phyloP scores from a whole-genome alignment of 129 eudicot species.

The Flaveria ramosissima region DNA sequence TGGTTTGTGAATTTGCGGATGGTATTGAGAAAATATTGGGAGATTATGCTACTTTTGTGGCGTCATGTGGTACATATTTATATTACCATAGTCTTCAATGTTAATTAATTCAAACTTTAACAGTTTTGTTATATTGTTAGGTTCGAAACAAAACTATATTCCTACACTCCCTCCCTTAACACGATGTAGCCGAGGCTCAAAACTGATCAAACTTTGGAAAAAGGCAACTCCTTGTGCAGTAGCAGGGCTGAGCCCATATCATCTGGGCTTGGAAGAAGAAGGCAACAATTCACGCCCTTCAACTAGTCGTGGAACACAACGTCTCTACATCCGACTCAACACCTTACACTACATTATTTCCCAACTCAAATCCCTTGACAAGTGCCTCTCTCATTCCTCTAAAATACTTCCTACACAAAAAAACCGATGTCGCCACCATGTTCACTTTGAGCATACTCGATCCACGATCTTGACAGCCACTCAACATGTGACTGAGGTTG shows the following conservation, averaged over 20 bases:
- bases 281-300: slow-evolving; percentile 69
- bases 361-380: slow-evolving; percentile 69
- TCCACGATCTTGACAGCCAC: slow-evolving; percentile 47
- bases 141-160: slow-evolving; percentile 81
- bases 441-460: slow-evolving; percentile 57
- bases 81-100: no score
- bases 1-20: slow-evolving; percentile 61
- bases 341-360: slow-evolving; percentile 73
- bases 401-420: slow-evolving; percentile 14
- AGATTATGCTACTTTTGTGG: slow-evolving; percentile 66
- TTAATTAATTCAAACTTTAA: no score
- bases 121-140: slow-evolving; percentile 33
- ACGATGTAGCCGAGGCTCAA: slow-evolving; percentile 74
- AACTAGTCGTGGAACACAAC: slow-evolving; percentile 96
- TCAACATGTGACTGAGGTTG: slow-evolving; percentile 77
- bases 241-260: slow-evolving; percentile 37
- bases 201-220: slow-evolving; percentile 68
- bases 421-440: slow-evolving; percentile 35
- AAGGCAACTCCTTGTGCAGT: slow-evolving; percentile 67
- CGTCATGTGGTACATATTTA: slow-evolving; percentile 67
- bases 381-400: slow-evolving; percentile 48
- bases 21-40: slow-evolving; percentile 60
- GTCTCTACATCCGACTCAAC: slow-evolving; percentile 92
- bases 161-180: slow-evolving; percentile 94
- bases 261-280: slow-evolving; percentile 38